Conservation (phyloP, 2,329 filamentous ascomycete genomes). For the Pseudogymnoascus sp. region DNA sequence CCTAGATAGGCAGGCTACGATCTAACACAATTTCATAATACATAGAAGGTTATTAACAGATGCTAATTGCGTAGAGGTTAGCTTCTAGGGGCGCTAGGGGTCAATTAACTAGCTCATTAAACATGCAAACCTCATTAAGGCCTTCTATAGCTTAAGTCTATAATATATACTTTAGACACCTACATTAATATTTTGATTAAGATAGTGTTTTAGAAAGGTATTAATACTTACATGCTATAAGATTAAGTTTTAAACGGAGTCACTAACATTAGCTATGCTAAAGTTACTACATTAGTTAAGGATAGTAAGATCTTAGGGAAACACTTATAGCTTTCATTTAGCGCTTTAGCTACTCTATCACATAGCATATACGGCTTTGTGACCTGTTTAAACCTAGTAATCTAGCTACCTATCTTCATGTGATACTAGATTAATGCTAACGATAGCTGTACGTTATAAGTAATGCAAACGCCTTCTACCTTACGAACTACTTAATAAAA, state of each 20-base stretch:
- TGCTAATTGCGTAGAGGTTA: slow-evolving; percentile 9
- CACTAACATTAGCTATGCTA: slow-evolving; percentile 7
- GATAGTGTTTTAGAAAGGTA: slow-evolving; percentile 9
- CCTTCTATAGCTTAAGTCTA: slow-evolving; percentile 6
- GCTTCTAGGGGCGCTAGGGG: slow-evolving; percentile 4
- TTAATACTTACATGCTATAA: slow-evolving; percentile 8
- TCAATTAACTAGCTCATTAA: slow-evolving; percentile 10
- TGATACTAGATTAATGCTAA: slow-evolving; percentile 21
- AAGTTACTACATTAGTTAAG: not conserved
- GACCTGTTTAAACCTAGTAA: slow-evolving; percentile 28
- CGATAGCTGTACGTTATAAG: slow-evolving; percentile 22
- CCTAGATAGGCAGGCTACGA: not conserved
- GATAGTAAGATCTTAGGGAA: not conserved
- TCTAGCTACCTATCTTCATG: slow-evolving; percentile 26
- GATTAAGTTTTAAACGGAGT: slow-evolving; percentile 8
- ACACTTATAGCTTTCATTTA: slow-evolving; percentile 31
- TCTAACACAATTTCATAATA: not conserved
- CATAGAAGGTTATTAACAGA: slow-evolving; percentile 9
- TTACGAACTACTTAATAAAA: slow-evolving; percentile 24
- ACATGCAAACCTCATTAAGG: slow-evolving; percentile 8
- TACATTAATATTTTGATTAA: not conserved
- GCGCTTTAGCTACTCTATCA: slow-evolving; percentile 30
- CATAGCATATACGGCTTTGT: slow-evolving; percentile 28
- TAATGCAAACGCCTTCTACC: slow-evolving; percentile 22
- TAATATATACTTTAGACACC: slow-evolving; percentile 1